Percentiles rank a stretch among this genome's conserved stretches.
These are phyloP conservation scores for Nelumbo lutea DNA, from an alignment of 164 flowering plant genomes.

Conservation along the genomic window DNA sequence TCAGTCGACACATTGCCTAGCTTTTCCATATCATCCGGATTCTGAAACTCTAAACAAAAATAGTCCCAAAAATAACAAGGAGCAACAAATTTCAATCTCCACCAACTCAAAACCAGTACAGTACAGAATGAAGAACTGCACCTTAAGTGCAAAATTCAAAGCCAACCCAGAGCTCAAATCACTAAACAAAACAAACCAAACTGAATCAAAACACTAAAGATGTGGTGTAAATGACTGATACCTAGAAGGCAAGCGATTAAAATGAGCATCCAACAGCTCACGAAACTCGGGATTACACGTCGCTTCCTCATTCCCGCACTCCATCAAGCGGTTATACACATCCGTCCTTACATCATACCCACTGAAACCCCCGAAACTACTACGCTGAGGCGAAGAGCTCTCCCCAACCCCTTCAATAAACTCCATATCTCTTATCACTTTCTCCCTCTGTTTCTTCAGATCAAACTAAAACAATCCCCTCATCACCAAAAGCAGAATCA, in stretches of 20 bases:
- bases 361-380: constrained; percentile 35
- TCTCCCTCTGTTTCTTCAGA: background rate
- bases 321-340: constrained; percentile 61
- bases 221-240: constrained; percentile 14
- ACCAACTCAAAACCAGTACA: background rate
- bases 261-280: constrained; percentile 70
- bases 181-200: too few species aligned
- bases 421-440: constrained; percentile 41
- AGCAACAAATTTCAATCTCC: background rate
- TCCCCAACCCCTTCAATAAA: constrained; percentile 87
- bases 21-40: background rate
- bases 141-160: background rate
- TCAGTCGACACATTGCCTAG: too few species aligned
- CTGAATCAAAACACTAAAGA: background rate
- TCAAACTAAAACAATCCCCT: constrained; percentile 8
- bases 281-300: constrained; percentile 61
- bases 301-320: constrained; percentile 62
- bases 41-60: background rate
- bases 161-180: background rate
- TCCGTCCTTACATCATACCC: constrained; percentile 57
- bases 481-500: background rate
- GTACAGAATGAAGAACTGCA: background rate
- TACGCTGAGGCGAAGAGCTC: constrained; percentile 82
- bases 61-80: background rate
- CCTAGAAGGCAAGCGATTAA: constrained; percentile 85